Conservation (phyloP, 345 rosid genomes). For the Alliaria petiolata region DNA sequence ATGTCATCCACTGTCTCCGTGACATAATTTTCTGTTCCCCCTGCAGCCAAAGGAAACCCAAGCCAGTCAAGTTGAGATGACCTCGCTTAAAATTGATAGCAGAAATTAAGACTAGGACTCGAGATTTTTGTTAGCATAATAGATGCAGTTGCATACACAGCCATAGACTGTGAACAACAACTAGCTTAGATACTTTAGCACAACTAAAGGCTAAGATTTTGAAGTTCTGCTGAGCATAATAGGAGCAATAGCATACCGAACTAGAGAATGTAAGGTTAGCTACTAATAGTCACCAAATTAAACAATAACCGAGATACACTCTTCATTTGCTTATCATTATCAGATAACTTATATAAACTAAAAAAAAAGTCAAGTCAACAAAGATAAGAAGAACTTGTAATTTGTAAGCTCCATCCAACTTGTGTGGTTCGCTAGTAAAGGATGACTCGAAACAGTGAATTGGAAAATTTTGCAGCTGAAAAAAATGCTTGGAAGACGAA, state of each 20-base stretch:
- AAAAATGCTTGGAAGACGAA: not conserved
- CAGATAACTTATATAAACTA: not conserved
- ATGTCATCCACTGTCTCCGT: conserved; percentile 64
- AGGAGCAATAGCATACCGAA: too few species aligned
- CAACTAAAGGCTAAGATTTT: not conserved
- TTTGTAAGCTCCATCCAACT: not conserved
- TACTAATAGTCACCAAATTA: too few species aligned
- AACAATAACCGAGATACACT: too few species aligned
- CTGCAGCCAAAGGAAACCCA: conserved; percentile 34
- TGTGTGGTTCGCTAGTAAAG: not conserved
- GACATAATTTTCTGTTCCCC: conserved; percentile 42
- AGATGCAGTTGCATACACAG: not conserved
- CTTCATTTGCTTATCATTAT: too few species aligned
- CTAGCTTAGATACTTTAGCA: not conserved
- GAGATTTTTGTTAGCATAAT: not conserved
- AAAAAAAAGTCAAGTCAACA: not conserved
- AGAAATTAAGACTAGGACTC: not conserved
- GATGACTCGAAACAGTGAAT: not conserved
- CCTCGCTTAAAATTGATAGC: not conserved
- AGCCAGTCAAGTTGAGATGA: not conserved
- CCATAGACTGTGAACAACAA: not conserved
- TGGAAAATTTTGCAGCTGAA: not conserved
- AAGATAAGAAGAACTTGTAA: not conserved
- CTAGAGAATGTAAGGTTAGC: too few species aligned
- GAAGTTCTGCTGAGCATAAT: too few species aligned